phyloP scores from a whole-genome alignment of 441 rosid species.

The Breynia disticha region DNA sequence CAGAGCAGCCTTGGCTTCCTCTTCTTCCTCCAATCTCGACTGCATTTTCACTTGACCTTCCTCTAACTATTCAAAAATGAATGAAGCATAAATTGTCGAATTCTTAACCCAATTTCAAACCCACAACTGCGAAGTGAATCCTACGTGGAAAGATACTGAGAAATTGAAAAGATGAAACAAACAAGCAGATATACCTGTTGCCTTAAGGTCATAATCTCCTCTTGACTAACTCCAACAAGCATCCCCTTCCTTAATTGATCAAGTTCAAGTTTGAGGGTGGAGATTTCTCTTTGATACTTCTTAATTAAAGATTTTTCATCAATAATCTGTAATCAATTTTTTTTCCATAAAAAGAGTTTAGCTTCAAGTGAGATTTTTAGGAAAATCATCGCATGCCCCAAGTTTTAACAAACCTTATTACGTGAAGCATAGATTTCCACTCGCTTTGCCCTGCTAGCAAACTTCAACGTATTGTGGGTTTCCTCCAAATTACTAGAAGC shows the following conservation, averaged over 20 bases:
- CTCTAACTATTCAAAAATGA: slow-evolving; percentile 53
- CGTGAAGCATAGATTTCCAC: slow-evolving; percentile 97
- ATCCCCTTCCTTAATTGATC: slow-evolving; percentile 81
- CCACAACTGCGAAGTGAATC: too few species aligned
- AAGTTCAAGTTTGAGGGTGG: slow-evolving; percentile 79
- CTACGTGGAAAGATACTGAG: neutral
- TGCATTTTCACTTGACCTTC: slow-evolving; percentile 99
- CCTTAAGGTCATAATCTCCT: slow-evolving; percentile 80
- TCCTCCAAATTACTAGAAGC: slow-evolving; percentile 98
- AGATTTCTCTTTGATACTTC: slow-evolving; percentile 95
- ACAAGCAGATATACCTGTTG: slow-evolving; percentile 57
- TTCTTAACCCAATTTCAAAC: neutral
- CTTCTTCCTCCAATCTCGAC: slow-evolving; percentile 98
- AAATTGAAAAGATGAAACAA: neutral
- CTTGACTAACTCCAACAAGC: slow-evolving; percentile 80
- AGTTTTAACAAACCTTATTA: slow-evolving; percentile 60
- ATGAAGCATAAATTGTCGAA: slow-evolving; percentile 4
- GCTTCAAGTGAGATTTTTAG: slow-evolving; percentile 3
- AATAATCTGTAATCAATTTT: slow-evolving; percentile 54
- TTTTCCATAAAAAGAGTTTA: slow-evolving; percentile 10
- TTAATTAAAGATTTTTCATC: slow-evolving; percentile 97
- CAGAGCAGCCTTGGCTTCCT: slow-evolving; percentile 99
- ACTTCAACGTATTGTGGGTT: slow-evolving; percentile 96
- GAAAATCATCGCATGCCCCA: slow-evolving; percentile 4
- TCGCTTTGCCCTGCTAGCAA: slow-evolving; percentile 97